These are phyloP conservation scores for Przewalskia tangutica DNA, from an alignment of 257 asterid genomes.

Conservation along the genomic window DNA sequence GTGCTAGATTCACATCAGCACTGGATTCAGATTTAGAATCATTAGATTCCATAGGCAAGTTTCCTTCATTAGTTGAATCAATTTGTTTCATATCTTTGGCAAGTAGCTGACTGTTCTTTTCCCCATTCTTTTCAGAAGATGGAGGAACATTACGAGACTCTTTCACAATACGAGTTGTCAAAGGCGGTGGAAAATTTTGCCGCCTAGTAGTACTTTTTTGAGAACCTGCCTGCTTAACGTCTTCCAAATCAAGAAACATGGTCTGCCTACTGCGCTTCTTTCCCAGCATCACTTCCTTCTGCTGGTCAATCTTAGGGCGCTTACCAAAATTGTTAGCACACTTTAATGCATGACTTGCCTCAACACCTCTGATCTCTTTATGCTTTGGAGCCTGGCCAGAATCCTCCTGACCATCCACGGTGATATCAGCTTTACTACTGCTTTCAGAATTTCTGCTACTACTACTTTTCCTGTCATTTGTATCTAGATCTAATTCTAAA, in stretches of 20 bases:
- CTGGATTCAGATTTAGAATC: constrained; percentile 58
- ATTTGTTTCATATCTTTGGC: constrained; percentile 45
- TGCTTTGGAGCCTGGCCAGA: constrained; percentile 48
- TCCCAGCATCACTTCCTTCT: constrained; percentile 91
- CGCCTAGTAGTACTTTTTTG: constrained; percentile 68
- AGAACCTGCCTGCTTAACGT: constrained; percentile 75
- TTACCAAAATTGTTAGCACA: constrained; percentile 59
- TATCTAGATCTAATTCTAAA: constrained; percentile 37
- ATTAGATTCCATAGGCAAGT: constrained; percentile 40
- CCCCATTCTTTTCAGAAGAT: constrained; percentile 47
- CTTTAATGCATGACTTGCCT: constrained; percentile 70
- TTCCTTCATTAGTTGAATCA: constrained; percentile 51
- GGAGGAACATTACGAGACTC: constrained; percentile 43
- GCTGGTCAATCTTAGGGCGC: constrained; percentile 81
- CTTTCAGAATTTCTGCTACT: constrained; percentile 20
- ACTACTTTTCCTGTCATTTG: constrained; percentile 40
- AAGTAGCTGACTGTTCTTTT: constrained; percentile 53
- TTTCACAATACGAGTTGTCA: constrained; percentile 57
- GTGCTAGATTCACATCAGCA: constrained; percentile 52
- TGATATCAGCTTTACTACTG: constrained; percentile 21
- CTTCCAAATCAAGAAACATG: constrained; percentile 87
- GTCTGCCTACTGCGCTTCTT: constrained; percentile 94
- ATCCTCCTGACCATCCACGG: constrained; percentile 55
- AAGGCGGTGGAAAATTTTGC: constrained; percentile 75
- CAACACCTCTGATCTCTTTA: constrained; percentile 68